A percentile compares a stretch with the other conserved stretches of the same genome.
Conservation (phyloP, 768 basidiomycete genomes). For the Pisolithus orientalis region DNA sequence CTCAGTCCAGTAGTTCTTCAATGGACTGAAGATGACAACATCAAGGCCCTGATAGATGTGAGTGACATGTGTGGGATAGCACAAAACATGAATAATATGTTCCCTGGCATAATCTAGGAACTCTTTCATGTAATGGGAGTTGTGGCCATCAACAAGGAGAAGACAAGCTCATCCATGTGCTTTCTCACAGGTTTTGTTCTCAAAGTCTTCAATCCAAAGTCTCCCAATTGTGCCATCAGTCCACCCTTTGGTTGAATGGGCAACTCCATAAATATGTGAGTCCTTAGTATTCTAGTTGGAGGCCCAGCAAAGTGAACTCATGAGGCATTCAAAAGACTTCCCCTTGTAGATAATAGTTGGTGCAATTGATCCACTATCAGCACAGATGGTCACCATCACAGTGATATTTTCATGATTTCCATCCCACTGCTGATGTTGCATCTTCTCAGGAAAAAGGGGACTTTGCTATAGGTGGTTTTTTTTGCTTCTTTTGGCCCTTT, state of each 20-base stretch:
- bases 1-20: constrained; percentile 26
- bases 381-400: constrained; percentile 33
- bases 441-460: too few species aligned
- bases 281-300: too few species aligned
- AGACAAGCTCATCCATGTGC: constrained; percentile 14
- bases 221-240: constrained; percentile 2
- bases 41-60: constrained; percentile 41
- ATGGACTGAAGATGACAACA: constrained; percentile 27
- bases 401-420: constrained; percentile 18
- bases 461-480: too few species aligned
- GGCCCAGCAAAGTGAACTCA: constrained; percentile 32
- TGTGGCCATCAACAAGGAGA: constrained; percentile 38
- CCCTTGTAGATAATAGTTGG: constrained; percentile 32
- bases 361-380: constrained; percentile 26
- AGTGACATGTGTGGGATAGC: constrained; percentile 29
- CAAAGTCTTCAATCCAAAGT: neutral
- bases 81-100: constrained; percentile 2
- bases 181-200: constrained; percentile 27
- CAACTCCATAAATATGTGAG: constrained; percentile 14
- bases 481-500: too few species aligned
- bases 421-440: constrained; percentile 12
- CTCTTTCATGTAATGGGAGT: constrained; percentile 32
- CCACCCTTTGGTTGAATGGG: constrained; percentile 14
- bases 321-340: constrained; percentile 18
- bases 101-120: neutral